A percentile compares a stretch with the other conserved stretches of the same genome.
Evolutionary conservation across 1,139 yeast species (phyloP).

Genomic region (Kurtzmaniella quercitrusa): DNA sequence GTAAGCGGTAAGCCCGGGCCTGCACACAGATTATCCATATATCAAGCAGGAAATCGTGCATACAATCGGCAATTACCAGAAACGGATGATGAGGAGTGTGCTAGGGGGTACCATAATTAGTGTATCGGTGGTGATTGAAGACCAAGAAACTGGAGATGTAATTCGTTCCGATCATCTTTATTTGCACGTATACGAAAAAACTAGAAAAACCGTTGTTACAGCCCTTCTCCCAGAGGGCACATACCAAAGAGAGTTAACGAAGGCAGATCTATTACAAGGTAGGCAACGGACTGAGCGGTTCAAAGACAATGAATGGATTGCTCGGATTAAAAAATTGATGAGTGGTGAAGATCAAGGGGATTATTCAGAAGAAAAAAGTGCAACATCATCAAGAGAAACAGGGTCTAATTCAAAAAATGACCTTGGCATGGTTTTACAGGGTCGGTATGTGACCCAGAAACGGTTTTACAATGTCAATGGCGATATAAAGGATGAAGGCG

Average conservation of each 20-base stretch:
- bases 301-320: constrained; percentile 3
- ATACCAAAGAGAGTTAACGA: not conserved
- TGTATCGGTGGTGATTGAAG: constrained; percentile 5
- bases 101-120: constrained; percentile 3
- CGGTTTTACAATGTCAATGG: constrained; percentile 4
- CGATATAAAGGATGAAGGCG: constrained; percentile 15
- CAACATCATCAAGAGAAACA: no score
- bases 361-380: no score
- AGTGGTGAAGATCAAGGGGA: constrained; percentile 2
- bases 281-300: constrained; percentile 1
- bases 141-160: constrained; percentile 2
- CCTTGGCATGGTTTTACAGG: not conserved
- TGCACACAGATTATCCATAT: not conserved
- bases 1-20: not conserved
- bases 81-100: not conserved
- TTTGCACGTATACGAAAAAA: constrained; percentile 1
- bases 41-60: no score
- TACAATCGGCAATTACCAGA: not conserved
- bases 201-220: not conserved
- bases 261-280: not conserved
- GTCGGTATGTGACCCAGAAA: constrained; percentile 5
- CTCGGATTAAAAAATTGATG: not conserved
- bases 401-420: no score
- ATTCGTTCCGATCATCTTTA: constrained; percentile 4
- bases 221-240: constrained; percentile 8